Evolutionary conservation across 176 grass and related monocot genomes (phyloP).

Genomic region (Lolium perenne): DNA sequence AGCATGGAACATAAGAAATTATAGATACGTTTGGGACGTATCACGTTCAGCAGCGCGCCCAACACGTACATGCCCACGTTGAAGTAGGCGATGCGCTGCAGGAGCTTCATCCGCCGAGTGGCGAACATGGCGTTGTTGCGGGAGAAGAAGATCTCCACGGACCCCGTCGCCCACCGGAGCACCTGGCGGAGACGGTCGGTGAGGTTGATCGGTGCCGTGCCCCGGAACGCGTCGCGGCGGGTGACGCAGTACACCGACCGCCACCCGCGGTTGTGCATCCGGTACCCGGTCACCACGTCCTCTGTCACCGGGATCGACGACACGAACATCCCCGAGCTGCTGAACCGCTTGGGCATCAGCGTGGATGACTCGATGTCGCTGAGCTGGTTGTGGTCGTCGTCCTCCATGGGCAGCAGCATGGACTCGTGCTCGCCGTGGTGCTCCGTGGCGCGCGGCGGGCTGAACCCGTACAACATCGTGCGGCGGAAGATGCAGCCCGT

Average conservation of each 20-base stretch:
- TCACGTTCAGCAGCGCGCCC: too few species aligned
- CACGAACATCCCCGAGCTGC: constrained; percentile 62
- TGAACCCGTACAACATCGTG: constrained; percentile 90
- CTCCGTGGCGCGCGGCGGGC: constrained; percentile 88
- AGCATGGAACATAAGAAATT: too few species aligned
- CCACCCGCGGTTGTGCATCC: constrained; percentile 99
- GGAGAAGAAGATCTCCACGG: constrained; percentile 99
- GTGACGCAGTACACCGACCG: constrained; percentile 93
- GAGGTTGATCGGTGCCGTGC: constrained; percentile 96
- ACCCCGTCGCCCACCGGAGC: constrained; percentile 96
- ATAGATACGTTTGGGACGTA: too few species aligned
- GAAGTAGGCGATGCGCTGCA: constrained; percentile 88
- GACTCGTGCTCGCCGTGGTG: constrained; percentile 71
- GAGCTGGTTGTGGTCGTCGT: constrained; percentile 50
- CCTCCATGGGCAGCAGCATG: constrained; percentile 64
- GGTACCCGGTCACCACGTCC: constrained; percentile 95
- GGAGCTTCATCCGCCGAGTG: constrained; percentile 81
- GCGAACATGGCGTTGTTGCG: constrained; percentile 90
- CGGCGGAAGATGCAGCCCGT: constrained; percentile 92
- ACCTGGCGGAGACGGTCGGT: constrained; percentile 86
- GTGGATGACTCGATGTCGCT: constrained; percentile 67
- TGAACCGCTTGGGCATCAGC: constrained; percentile 78
- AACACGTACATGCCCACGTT: constrained; percentile 93
- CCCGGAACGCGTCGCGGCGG: constrained; percentile 78
- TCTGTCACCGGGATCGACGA: constrained; percentile 89